Percentiles rank a stretch among this genome's conserved stretches.
phyloP scores from a whole-genome alignment of 805 yeast genomes.

The Sugiyamaella qingdaonensis region DNA sequence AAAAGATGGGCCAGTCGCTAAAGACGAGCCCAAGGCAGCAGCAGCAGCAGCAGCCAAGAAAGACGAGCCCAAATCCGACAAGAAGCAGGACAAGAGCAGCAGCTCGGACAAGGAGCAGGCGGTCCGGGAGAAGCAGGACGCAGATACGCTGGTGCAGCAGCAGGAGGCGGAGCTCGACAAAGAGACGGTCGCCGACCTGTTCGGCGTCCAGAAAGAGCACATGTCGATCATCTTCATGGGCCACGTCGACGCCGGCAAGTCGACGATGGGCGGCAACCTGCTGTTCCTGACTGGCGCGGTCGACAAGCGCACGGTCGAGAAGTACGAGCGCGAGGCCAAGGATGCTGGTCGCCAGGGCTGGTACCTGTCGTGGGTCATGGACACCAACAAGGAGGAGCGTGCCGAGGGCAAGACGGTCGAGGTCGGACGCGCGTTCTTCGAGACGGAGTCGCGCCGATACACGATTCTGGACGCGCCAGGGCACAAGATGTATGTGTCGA shows the following conservation, averaged over 20 bases:
- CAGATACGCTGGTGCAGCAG: conserved; percentile 37
- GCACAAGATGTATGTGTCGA: conserved; percentile 97
- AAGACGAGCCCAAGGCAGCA: conserved; percentile 35
- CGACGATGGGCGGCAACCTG: conserved; percentile 98
- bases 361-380: conserved; percentile 99
- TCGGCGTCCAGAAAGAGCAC: conserved; percentile 80
- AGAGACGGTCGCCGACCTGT: conserved; percentile 85
- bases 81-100: conserved; percentile 21
- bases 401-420: conserved; percentile 98
- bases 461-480: conserved; percentile 99
- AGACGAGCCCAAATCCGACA: conserved; percentile 15
- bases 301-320: conserved; percentile 97
- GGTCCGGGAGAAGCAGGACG: conserved; percentile 26
- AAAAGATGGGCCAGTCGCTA: conserved; percentile 31
- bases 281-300: conserved; percentile 93
- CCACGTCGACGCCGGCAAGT: conserved; percentile 99
- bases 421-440: conserved; percentile 96
- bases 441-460: conserved; percentile 96
- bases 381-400: conserved; percentile 98
- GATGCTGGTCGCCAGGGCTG: conserved; percentile 99
- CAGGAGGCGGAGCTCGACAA: conserved; percentile 57
- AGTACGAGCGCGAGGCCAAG: conserved; percentile 96
- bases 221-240: conserved; percentile 98
- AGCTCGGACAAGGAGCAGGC: conserved; percentile 18
- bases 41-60: conserved; percentile 11